Conservation (phyloP, 495 filamentous ascomycete species). For the Lichenothelia convexa region DNA sequence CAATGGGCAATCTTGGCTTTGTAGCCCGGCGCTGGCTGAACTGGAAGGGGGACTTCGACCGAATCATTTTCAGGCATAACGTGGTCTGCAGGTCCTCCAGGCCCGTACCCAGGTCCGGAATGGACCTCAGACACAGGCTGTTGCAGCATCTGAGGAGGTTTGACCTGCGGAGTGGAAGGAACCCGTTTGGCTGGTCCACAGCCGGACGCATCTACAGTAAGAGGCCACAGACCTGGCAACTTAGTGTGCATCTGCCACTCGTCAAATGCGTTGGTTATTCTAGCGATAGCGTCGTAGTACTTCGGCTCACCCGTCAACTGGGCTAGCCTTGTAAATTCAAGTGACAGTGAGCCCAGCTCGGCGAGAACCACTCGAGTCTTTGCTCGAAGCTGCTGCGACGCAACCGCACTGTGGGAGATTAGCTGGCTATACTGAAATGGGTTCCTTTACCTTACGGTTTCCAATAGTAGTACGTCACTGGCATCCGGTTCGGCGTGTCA, state of each 20-base stretch:
- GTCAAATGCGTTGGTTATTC: conserved; percentile 76
- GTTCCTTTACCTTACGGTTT: conserved; percentile 35
- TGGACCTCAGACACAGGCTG: too few relatives aligned
- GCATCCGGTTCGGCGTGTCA: conserved; percentile 95
- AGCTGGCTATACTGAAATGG: conserved; percentile 1
- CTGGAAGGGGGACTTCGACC: too few relatives aligned
- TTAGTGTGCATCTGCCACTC: conserved; percentile 56
- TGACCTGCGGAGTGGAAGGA: background rate
- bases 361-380: conserved; percentile 46
- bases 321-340: conserved; percentile 88
- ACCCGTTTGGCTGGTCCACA: conserved; percentile 26
- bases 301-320: conserved; percentile 73
- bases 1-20: conserved; percentile 1
- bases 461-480: conserved; percentile 72
- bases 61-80: too few relatives aligned
- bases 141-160: background rate
- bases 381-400: conserved; percentile 47
- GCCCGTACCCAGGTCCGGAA: too few relatives aligned
- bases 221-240: conserved; percentile 72
- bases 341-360: conserved; percentile 74
- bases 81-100: too few relatives aligned
- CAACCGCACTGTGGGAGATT: conserved; percentile 26
- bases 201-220: conserved; percentile 59
- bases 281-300: conserved; percentile 90
- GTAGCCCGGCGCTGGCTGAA: background rate